Conservation (phyloP, 768 basidiomycete genomes). For the Amanita fuliginea region DNA sequence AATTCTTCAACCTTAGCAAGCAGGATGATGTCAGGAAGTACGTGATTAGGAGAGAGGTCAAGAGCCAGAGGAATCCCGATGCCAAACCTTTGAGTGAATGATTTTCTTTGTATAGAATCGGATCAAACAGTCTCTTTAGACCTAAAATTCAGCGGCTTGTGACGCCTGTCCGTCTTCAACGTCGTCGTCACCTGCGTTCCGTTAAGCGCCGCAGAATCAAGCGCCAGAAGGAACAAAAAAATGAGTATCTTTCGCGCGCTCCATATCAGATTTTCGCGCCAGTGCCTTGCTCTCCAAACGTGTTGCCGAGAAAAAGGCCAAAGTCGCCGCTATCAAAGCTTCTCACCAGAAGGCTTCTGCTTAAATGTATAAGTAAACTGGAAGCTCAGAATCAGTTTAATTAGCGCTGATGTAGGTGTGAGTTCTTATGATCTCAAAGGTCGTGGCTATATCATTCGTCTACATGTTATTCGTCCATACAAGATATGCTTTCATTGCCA, state of each 20-base stretch:
- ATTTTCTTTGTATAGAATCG: neutral
- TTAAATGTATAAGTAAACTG: neutral
- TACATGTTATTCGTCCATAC: neutral
- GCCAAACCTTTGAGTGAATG: conserved; percentile 74
- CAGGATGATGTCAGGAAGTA: conserved; percentile 98
- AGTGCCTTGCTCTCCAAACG: conserved; percentile 78
- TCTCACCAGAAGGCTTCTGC: conserved; percentile 39
- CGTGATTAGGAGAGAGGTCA: conserved; percentile 88
- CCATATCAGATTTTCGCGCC: neutral
- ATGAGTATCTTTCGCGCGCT: conserved; percentile 44
- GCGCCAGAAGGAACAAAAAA: conserved; percentile 90
- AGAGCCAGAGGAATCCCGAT: conserved; percentile 74
- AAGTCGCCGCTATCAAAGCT: conserved; percentile 80
- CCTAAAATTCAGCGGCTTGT: conserved; percentile 97
- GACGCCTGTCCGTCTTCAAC: conserved; percentile 91
- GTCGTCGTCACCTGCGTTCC: conserved; percentile 84
- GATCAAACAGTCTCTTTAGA: conserved; percentile 24
- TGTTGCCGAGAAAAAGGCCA: conserved; percentile 86
- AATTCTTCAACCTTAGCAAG: conserved; percentile 96
- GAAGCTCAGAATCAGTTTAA: neutral
- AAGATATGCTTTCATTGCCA: neutral
- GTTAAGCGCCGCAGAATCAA: conserved; percentile 84
- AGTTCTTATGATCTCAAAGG: neutral
- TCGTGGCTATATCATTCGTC: neutral
- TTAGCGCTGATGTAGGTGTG: neutral